Base-by-base conservation (phyloP, 2,329 filamentous ascomycete species). In the Verticillium zaregamsianum region DNA sequence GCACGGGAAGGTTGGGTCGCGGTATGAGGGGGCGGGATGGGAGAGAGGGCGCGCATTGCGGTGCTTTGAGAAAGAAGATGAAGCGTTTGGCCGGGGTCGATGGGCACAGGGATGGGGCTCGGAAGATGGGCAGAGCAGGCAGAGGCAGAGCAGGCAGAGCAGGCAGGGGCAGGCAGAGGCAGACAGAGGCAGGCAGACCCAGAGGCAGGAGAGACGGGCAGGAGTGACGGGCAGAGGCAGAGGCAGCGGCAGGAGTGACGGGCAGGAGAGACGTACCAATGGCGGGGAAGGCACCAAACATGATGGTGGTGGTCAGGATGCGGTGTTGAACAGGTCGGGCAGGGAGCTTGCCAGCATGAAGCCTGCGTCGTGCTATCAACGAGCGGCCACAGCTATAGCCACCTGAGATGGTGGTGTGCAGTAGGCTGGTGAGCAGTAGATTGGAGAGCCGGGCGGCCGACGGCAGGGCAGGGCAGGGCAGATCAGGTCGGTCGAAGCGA, bases 221-320 rank as follows among this genome's bases (percentile, higher is more conserved):
- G n/a, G n/a, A n/a, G n/a, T n/a, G n/a, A n/a, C n/a, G n/a, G 5
- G 14, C 2, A 25, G 17, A 49, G n/a, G n/a, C 40, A 49, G 40
- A 49, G 20, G 11, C 20, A 23, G 45, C 25, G 11, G 11, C 45
- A 49, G 35, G 62, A 49, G 12, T 35, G 35, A 39, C 9, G 14
- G 35, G 40, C 40, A 20, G 45, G 49, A 35, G 49, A 33, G 58
- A 73, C 77, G 74, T 72, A 79, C 77, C 69, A 66, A 77, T 70
- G 62, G 73, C 71, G 59, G 75, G 65, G 64, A 80, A 73, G 59
- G 72, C 75, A 57, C 77, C 77, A 68, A 81, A 81, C 79, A 81
- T 81, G 67, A 63, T 7, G 31, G 9, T 33, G 9, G 55, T 23
- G 39, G 54, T 45, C 14, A 45, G 37, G 25, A n/a, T 14, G 32